A percentile compares a stretch with the other conserved stretches of the same genome.
Evolutionary conservation across 1,284 basidiomycete species (phyloP).

Genomic region (Sanguinoderma infundibulare): DNA sequence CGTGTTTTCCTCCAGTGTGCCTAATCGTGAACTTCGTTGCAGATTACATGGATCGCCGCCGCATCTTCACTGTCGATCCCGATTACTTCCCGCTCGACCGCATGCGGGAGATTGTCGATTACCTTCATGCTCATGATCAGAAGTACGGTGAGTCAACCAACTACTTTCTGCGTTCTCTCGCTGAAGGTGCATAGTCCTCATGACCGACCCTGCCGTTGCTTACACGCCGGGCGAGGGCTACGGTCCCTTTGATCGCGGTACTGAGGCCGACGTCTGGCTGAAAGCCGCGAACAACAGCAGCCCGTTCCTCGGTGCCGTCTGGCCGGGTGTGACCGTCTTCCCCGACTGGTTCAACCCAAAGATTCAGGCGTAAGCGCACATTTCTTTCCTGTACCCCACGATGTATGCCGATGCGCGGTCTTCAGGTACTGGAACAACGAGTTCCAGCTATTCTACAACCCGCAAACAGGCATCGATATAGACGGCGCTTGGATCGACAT

Average conservation of each 20-base stretch:
- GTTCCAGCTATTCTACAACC: constrained; percentile 63
- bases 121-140: constrained; percentile 63
- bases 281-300: constrained; percentile 64
- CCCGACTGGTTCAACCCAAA: constrained; percentile 74
- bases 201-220: constrained; percentile 77
- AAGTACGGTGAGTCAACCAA: constrained; percentile 49
- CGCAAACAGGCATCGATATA: constrained; percentile 60
- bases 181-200: constrained; percentile 50
- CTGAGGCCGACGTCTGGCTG: constrained; percentile 59
- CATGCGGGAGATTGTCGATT: constrained; percentile 67
- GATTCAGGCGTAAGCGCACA: constrained; percentile 46
- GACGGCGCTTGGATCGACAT: constrained; percentile 78
- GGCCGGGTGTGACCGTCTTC: constrained; percentile 72
- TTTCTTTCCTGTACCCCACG: rapidly evolving
- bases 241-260: constrained; percentile 59
- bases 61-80: constrained; percentile 71
- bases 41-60: constrained; percentile 78
- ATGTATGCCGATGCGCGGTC: not conserved
- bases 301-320: constrained; percentile 61
- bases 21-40: not conserved
- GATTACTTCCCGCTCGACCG: constrained; percentile 66
- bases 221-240: constrained; percentile 55
- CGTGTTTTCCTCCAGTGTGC: not conserved
- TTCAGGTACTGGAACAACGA: constrained; percentile 67
- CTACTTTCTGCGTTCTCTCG: not conserved